Percentiles rank a stretch among this genome's conserved stretches.
Evolutionary conservation across 352 stramenopile species (phyloP).

Genomic region (Peronospora belbahrii): DNA sequence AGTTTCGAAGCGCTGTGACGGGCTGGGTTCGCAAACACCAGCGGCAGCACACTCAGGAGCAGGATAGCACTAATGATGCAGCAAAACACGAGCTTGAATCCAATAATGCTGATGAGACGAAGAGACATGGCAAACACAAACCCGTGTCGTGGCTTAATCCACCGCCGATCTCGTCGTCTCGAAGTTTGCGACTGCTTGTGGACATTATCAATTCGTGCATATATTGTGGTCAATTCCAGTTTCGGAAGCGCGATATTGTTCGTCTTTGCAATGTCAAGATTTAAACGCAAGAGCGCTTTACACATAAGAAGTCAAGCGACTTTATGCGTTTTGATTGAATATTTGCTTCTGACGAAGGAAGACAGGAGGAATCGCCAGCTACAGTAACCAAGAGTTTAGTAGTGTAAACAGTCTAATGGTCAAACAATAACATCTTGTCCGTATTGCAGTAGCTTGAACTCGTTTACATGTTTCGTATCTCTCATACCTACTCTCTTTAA

Average conservation of each 20-base stretch:
- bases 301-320: background rate
- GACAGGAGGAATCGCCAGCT: constrained; percentile 6
- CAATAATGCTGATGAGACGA: constrained; percentile 9
- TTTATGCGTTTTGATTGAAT: constrained; percentile 8
- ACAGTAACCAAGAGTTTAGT: constrained; percentile 4
- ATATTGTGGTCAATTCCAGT: constrained; percentile 48
- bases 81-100: constrained; percentile 5
- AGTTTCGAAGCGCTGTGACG: constrained; percentile 13
- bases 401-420: constrained; percentile 13
- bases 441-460: background rate
- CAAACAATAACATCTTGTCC: constrained; percentile 10
- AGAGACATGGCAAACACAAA: constrained; percentile 4
- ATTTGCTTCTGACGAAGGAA: constrained; percentile 17
- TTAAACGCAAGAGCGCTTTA: constrained; percentile 8
- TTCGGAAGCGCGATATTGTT: constrained; percentile 41
- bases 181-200: constrained; percentile 46
- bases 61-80: background rate
- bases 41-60: constrained; percentile 10
- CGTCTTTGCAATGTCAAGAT: constrained; percentile 57
- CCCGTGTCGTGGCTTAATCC: constrained; percentile 38
- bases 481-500: too few species aligned
- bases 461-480: background rate
- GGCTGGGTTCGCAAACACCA: constrained; percentile 26
- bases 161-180: constrained; percentile 30
- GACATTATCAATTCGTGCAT: constrained; percentile 62